These are phyloP conservation scores for Pisolithus sp. DNA, from an alignment of 768 basidiomycete genomes.

Conservation along the genomic window DNA sequence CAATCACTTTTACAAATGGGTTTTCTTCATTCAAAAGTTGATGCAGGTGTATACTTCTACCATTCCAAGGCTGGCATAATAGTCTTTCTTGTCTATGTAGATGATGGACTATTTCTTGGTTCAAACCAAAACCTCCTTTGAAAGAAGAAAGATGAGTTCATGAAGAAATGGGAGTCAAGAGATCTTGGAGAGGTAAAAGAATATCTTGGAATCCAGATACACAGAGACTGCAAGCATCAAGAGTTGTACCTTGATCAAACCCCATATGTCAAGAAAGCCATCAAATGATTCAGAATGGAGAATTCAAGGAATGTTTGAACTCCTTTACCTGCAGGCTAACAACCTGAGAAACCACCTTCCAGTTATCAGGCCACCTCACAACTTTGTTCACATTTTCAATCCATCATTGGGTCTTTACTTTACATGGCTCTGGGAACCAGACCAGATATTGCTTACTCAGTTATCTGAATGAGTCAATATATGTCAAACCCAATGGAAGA, in stretches of 20 bases:
- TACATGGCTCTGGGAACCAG: slow-evolving; percentile 22
- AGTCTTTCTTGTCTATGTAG: not conserved
- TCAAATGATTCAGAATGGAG: not conserved
- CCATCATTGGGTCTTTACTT: slow-evolving; percentile 25
- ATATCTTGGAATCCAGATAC: not conserved
- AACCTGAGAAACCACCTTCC: too few species aligned
- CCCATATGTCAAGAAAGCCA: slow-evolving; percentile 7
- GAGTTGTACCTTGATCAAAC: slow-evolving; percentile 2
- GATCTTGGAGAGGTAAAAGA: not conserved
- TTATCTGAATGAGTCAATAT: slow-evolving; percentile 18
- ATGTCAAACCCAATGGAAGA: not conserved
- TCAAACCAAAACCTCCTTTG: not conserved
- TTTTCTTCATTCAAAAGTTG: too few species aligned
- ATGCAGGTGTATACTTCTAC: too few species aligned
- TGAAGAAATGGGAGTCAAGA: not conserved
- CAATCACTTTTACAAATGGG: too few species aligned
- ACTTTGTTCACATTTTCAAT: not conserved
- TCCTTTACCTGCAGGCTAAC: too few species aligned
- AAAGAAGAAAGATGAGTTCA: not conserved
- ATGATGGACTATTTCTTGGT: not conserved
- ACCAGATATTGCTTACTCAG: slow-evolving; percentile 26
- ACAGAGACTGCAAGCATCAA: not conserved
- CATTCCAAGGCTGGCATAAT: not conserved
- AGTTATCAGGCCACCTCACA: not conserved
- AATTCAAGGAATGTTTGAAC: slow-evolving; percentile 4